Evolutionary conservation across 2,329 filamentous ascomycete species (phyloP), one percentile per base, ranked within the genome.

Genomic region (Ceratocystiopsis brevicomis): DNA sequence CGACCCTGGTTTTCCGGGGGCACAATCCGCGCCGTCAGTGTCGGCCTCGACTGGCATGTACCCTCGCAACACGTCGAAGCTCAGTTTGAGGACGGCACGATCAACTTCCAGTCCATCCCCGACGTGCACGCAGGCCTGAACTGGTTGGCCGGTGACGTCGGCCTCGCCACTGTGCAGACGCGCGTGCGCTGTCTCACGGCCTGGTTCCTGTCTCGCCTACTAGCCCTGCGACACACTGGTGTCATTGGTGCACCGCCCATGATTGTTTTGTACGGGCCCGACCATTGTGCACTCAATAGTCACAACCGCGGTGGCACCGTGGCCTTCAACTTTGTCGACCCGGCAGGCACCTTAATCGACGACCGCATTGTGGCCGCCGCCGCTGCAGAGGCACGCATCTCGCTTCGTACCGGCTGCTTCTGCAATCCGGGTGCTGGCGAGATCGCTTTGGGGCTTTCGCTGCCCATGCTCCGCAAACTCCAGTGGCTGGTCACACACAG

Each of bases 351-450:
- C 2, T 38, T 60, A 3, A 52, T 64, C 0, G 61, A 64, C 38
- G 59, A 61, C 43, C 53, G 60, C 15, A 41, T 61, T 1, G 56
- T 64, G 1, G 59, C 53, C 0, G 37, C 41, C 3, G 61, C 58
- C 47, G 57, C 60, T 0, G 53, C 59, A 0, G 52, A 48, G 0
- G 54, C 51, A 0, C 51, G 50, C 37, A 63, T 64, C 21, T 62
- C 60, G 6, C 46, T 64, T 10, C 53, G 61, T 12, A 63, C 60
- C 2, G 61, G 61, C 4, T 64, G 61, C 39, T 64, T 64, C 48
- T 64, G 61, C 46, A 64, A 64, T 36, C 61, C 61, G 0, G 61
- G 61, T 3, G 61, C 53, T 0, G 57, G 57, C 15, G 60, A 63
- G 50, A 49, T 50, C 1, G 59, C 59, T 0, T 52, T 63, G 15